These are phyloP conservation scores for Pistacia atlantica DNA, from an alignment of 345 rosid genomes.

Conservation along the genomic window DNA sequence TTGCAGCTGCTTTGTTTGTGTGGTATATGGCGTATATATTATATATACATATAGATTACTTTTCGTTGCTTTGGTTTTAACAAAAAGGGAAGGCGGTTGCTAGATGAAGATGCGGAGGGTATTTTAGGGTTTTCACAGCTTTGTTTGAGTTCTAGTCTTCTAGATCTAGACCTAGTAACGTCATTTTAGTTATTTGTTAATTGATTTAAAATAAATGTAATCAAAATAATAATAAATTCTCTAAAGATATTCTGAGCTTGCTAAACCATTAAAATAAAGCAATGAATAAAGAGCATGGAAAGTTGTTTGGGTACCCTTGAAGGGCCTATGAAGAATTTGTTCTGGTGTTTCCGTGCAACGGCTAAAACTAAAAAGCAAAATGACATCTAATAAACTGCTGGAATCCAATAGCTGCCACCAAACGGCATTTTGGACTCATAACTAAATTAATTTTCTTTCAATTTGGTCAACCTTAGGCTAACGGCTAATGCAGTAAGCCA, in stretches of 20 bases:
- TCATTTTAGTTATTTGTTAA: too few species aligned
- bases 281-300: too few species aligned
- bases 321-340: too few species aligned
- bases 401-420: slow-evolving; percentile 11
- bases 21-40: neutral
- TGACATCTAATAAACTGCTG: neutral
- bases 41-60: too few species aligned
- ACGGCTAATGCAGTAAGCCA: neutral
- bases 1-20: neutral
- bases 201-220: too few species aligned
- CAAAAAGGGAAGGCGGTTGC: neutral
- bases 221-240: too few species aligned
- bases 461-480: neutral
- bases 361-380: neutral
- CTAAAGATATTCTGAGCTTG: too few species aligned
- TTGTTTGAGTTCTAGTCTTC: neutral
- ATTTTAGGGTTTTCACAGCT: neutral
- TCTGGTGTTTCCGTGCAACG: neutral
- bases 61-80: neutral
- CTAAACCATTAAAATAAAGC: too few species aligned
- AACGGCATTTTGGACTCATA: too few species aligned
- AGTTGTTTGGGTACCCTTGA: too few species aligned
- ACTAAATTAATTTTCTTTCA: too few species aligned
- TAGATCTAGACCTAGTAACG: neutral
- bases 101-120: neutral